Evolutionary conservation across 148 eudicot species (phyloP), one percentile per base, ranked within the genome.

Genomic region (Cornus kousa): DNA sequence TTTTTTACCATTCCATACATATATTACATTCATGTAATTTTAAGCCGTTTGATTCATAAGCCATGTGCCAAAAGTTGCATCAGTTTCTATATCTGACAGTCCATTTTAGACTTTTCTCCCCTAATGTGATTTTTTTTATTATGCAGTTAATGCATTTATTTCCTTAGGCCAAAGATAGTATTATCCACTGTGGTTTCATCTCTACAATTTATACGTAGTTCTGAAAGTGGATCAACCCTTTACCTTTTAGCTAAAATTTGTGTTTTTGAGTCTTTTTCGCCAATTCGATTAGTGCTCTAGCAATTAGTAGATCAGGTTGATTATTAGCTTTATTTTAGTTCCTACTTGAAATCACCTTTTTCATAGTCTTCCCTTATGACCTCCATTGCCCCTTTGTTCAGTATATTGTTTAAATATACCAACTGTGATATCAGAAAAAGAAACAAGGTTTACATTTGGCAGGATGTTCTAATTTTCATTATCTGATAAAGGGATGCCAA

Each of bases 401-500:
- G 71, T 76, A 10, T 5, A 50, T 10, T 24, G 71, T 64, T 74
- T 33, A 37, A 35, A 62, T 64, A 57, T 23, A 28, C 28, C 13
- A 12, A 39, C 35, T 75, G 53, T 37, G 37, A 14, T 64, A 7
- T 40, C 3, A 28, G 28, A 28, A 28, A 28, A 14, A 55, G 12
- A 55, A 55, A 55, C 14, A 55, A 55, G 32, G 7, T 74, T 20
- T 62, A 9, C 71, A 43, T 33, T 67, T 76, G 71, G 39, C 62
- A 74, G 70, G 19, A 67, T 79, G 11, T 75, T 33, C 20, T 79
- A 62, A 48, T 43, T 55, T 31, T 24, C 23, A 17, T 50, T 72
- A 46, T 70, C 28, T 68, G 48, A 70, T 74, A 67, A 67, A 96
- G 99, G 86, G 89, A 87, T 75, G 88, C 90, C n/a, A 81, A 87